Percentiles rank a stretch among this genome's conserved stretches.
Evolutionary conservation across 345 rosid species (phyloP).

Genomic region (Carallia pectinifolia): DNA sequence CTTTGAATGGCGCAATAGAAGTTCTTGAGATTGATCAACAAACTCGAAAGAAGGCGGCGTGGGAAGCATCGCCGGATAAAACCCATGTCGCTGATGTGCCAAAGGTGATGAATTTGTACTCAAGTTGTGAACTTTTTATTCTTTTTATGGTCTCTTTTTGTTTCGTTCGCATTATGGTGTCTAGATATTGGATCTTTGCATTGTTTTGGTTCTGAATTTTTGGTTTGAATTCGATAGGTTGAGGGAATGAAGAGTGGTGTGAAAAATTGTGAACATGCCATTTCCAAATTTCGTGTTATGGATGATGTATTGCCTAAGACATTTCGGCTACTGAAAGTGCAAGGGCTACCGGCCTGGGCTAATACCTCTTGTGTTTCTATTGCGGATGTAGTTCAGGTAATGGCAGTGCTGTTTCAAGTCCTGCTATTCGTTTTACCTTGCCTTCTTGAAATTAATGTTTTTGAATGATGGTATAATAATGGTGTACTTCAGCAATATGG

Average conservation of each 20-base stretch:
- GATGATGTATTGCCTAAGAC: slow-evolving; percentile 45
- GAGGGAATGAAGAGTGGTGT: slow-evolving; percentile 14
- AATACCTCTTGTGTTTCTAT: slow-evolving; percentile 86
- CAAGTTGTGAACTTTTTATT: not conserved
- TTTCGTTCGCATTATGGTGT: not conserved
- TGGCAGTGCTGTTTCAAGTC: slow-evolving; percentile 1
- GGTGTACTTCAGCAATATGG: too few relatives aligned
- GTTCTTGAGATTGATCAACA: slow-evolving; percentile 16
- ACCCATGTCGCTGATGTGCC: not conserved
- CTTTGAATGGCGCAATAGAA: slow-evolving; percentile 15
- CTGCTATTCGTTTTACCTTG: not conserved
- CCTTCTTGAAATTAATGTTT: not conserved
- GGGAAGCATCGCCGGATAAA: slow-evolving; percentile 26
- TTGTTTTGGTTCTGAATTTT: not conserved
- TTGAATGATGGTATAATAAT: too few relatives aligned
- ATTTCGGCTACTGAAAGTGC: slow-evolving; percentile 67
- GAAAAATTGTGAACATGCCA: slow-evolving; percentile 40
- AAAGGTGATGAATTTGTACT: slow-evolving; percentile 17
- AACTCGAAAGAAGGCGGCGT: slow-evolving; percentile 47
- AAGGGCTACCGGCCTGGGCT: slow-evolving; percentile 83
- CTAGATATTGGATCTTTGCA: too few relatives aligned
- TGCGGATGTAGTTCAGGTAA: slow-evolving; percentile 77
- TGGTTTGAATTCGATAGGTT: slow-evolving; percentile 29
- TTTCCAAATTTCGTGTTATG: slow-evolving; percentile 45
- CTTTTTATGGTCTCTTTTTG: not conserved